Conservation (phyloP, 805 yeast species). For the Blastobotrys terrestris region DNA sequence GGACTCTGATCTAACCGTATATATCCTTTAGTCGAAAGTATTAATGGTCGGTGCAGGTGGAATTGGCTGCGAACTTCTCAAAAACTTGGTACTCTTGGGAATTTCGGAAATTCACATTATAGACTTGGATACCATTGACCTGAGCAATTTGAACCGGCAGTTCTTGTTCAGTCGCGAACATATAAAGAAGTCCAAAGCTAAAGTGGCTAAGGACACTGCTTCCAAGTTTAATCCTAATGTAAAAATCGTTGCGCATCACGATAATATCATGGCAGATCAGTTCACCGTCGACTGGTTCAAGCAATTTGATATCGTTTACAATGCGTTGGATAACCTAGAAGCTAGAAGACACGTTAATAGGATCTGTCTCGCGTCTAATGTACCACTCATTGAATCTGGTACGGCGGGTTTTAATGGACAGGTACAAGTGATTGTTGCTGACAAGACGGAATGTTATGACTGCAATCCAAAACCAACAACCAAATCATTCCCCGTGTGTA, state of each 20-base stretch:
- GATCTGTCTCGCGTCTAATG: conserved; percentile 65
- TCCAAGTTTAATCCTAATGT: conserved; percentile 61
- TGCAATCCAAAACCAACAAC: conserved; percentile 85
- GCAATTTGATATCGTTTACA: conserved; percentile 73
- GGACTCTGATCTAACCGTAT: background rate
- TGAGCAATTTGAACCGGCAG: conserved; percentile 88
- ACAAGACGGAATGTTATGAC: conserved; percentile 84
- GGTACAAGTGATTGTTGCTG: conserved; percentile 83
- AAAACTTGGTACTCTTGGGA: conserved; percentile 71
- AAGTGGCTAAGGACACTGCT: conserved; percentile 81
- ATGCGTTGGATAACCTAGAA: conserved; percentile 89
- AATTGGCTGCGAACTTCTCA: conserved; percentile 86
- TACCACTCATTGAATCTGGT: conserved; percentile 86
- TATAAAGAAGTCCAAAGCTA: conserved; percentile 80
- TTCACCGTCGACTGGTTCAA: conserved; percentile 75
- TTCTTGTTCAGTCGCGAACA: conserved; percentile 85
- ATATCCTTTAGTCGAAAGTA: conserved; percentile 35
- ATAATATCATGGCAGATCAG: conserved; percentile 74
- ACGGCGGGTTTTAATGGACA: conserved; percentile 95
- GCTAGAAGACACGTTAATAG: conserved; percentile 88
- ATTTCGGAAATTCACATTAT: conserved; percentile 57
- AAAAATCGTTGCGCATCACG: conserved; percentile 71
- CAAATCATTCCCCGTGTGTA: conserved; percentile 90
- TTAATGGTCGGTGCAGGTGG: conserved; percentile 95
- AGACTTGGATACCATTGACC: conserved; percentile 90